phyloP scores from a whole-genome alignment of 345 rosid species.

The Bruguiera sexangula region DNA sequence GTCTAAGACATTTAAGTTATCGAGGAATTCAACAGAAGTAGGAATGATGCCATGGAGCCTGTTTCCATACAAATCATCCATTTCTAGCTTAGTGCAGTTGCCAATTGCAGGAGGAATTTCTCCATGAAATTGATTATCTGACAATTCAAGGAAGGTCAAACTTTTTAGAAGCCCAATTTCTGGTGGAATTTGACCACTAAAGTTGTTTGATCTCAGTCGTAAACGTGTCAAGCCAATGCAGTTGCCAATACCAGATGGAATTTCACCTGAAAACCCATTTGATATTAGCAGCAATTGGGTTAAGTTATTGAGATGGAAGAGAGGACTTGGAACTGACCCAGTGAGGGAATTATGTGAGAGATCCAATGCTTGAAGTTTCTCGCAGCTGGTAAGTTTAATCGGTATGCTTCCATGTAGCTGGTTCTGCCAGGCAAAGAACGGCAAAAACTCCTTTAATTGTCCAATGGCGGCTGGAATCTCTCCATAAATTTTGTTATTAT shows the following conservation, averaged over 20 bases:
- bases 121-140: slow-evolving; percentile 50
- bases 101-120: slow-evolving; percentile 51
- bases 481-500: slow-evolving; percentile 51
- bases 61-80: slow-evolving; percentile 54
- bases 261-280: slow-evolving; percentile 49
- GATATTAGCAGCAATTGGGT: slow-evolving; percentile 56
- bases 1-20: slow-evolving; percentile 50
- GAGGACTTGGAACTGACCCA: slow-evolving; percentile 52
- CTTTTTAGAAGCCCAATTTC: slow-evolving; percentile 41
- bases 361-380: slow-evolving; percentile 61
- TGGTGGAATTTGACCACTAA: slow-evolving; percentile 48
- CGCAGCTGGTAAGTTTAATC: slow-evolving; percentile 41
- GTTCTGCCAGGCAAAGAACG: slow-evolving; percentile 70
- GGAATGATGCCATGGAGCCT: slow-evolving; percentile 50
- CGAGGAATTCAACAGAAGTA: slow-evolving; percentile 41
- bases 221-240: slow-evolving; percentile 54
- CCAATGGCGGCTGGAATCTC: slow-evolving; percentile 58
- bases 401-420: slow-evolving; percentile 60
- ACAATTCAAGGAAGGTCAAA: slow-evolving; percentile 61
- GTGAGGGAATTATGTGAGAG: slow-evolving; percentile 57
- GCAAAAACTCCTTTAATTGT: slow-evolving; percentile 45
- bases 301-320: slow-evolving; percentile 56
- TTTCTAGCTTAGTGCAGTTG: slow-evolving; percentile 51
- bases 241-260: slow-evolving; percentile 52
- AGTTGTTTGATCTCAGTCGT: slow-evolving; percentile 51